Evolutionary conservation across 2,329 filamentous ascomycete species (phyloP), one percentile per base, ranked within the genome.

Genomic region (Endocalyx cinctus): DNA sequence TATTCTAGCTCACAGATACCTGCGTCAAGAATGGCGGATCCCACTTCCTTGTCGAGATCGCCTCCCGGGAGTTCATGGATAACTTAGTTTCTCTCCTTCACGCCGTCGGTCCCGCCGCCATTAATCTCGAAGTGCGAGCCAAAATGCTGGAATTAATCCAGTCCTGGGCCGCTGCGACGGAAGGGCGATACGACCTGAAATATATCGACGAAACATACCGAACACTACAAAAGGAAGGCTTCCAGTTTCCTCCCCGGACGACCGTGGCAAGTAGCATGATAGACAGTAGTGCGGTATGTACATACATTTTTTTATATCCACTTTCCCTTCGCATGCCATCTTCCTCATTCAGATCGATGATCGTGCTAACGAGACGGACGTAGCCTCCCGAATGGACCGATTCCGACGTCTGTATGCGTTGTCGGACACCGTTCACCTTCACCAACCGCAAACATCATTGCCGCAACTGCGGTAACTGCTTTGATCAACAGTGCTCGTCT

Each of bases 391-490:
- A 98, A 63, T 98, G 92, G 92, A 81, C 82, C 31, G 92, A 98
- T 63, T 96, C 90, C 10, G 92, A 98, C 52, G 90, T 98, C 19
- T 98, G 92, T 60, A 96, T 98, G 88, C 84, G 92, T 56, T 98
- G 92, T 60, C 81, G 92, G 48, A 96, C 90, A 10, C 66, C 87
- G 13, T 98, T 98, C 52, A 96, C 87, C 29, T 96, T 98, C 55
- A 98, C 90, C 35, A 98, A 98, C 60, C 82, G 92, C 53, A 98
- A 97, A 58, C 92, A 98, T 57, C 92, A 98, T 60, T 98, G 92
- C 55, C 82, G 92, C 46, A 98, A 98, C 60, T 98, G 92, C 54
- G 92, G 92, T 32, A 95, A 92, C 61, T 92, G 94, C 52, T 98
- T 98, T 58, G 94, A 95, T 56, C 87, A 90, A 45, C 82, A 92